Evolutionary conservation across 1,284 basidiomycete species (phyloP).

Genomic region (Xerocomus minutiporus): DNA sequence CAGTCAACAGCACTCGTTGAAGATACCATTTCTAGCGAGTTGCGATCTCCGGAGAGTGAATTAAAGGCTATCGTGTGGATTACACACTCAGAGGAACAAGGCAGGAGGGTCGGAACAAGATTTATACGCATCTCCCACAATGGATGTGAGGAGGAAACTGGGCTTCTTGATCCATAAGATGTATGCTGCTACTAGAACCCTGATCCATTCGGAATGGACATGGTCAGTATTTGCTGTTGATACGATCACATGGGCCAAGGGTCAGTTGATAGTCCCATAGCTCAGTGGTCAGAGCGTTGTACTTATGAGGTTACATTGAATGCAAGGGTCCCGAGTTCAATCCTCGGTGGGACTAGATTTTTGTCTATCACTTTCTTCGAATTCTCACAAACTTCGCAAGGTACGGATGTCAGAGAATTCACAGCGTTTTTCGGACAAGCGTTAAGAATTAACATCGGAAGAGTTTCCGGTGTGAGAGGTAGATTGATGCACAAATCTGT

Average conservation of each 20-base stretch:
- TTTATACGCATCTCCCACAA: constrained; percentile 51
- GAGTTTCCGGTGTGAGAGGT: too few species aligned
- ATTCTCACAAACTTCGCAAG: too few species aligned
- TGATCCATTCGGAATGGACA: neutral
- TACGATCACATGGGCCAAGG: fast-evolving
- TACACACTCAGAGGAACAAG: constrained; percentile 81
- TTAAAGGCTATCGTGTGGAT: constrained; percentile 81
- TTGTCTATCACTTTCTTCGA: neutral
- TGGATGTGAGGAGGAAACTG: constrained; percentile 44
- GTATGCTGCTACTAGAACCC: neutral
- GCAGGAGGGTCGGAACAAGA: constrained; percentile 65
- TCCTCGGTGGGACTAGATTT: constrained; percentile 36
- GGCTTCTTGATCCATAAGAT: constrained; percentile 21
- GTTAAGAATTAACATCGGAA: neutral
- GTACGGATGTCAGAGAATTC: neutral
- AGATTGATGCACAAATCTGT: too few species aligned
- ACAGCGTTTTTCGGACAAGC: neutral
- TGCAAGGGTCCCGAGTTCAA: constrained; percentile 39
- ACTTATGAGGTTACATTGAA: constrained; percentile 37
- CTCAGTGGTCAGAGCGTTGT: constrained; percentile 39
- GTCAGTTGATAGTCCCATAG: constrained; percentile 33
- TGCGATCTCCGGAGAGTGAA: constrained; percentile 44
- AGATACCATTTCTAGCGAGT: constrained; percentile 48
- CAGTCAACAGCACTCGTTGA: constrained; percentile 64
- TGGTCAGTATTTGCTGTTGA: neutral